Conservation (phyloP, 768 basidiomycete species). For the Sporobolomyces phaffii region DNA sequence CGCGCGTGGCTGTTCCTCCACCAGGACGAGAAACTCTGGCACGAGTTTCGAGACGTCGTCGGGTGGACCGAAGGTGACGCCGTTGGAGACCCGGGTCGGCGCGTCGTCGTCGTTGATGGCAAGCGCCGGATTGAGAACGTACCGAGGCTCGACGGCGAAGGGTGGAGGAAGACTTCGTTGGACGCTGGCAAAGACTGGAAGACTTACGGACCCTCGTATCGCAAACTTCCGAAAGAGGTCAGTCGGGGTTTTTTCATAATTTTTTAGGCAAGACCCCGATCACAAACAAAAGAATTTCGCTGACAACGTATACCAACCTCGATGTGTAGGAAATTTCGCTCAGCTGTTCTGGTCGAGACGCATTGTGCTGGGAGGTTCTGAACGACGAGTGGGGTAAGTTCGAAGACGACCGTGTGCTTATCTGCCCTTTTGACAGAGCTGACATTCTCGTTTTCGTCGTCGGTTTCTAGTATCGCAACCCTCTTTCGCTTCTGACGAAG, state of each 20-base stretch:
- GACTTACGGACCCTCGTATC: conserved; percentile 83
- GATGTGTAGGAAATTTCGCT: conserved; percentile 68
- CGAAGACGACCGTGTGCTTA: too few species aligned
- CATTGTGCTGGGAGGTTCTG: conserved; percentile 87
- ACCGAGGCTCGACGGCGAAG: conserved; percentile 63
- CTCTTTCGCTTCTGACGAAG: conserved; percentile 57
- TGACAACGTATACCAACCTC: conserved; percentile 5
- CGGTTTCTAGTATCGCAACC: conserved; percentile 18
- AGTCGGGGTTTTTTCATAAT: too few species aligned
- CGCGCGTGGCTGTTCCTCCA: conserved; percentile 73
- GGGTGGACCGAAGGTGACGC: conserved; percentile 61
- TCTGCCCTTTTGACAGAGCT: conserved; percentile 51
- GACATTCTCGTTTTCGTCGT: background rate
- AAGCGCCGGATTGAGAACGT: conserved; percentile 61
- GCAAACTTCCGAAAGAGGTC: conserved; percentile 77
- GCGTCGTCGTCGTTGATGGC: conserved; percentile 52
- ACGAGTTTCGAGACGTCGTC: conserved; percentile 75
- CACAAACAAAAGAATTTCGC: background rate
- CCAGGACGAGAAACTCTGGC: conserved; percentile 56
- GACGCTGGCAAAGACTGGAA: conserved; percentile 53
- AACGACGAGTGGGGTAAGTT: conserved; percentile 98
- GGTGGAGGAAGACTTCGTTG: conserved; percentile 43
- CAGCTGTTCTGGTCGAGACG: conserved; percentile 89
- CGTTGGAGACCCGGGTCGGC: conserved; percentile 58
- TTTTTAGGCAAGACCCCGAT: too few species aligned